phyloP scores from a whole-genome alignment of 768 basidiomycete species.

The Epithele typhae region DNA sequence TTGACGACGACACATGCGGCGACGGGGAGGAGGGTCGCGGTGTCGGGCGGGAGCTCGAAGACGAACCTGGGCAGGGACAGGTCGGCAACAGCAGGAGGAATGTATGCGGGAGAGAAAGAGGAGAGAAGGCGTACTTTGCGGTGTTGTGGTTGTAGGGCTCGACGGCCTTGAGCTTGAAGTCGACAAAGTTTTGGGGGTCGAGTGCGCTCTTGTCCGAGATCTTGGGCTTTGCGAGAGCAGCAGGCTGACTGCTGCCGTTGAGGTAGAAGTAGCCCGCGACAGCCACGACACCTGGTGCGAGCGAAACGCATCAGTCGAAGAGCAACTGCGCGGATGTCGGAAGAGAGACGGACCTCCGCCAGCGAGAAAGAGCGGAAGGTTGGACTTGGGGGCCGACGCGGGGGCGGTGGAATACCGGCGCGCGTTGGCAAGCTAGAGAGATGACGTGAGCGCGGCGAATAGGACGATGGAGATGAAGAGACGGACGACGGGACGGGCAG shows the following conservation, averaged over 20 bases:
- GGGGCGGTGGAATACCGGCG: conserved; percentile 47
- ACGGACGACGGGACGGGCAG: conserved; percentile 12
- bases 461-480: background rate
- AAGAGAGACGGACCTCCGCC: conserved; percentile 39
- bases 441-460: background rate
- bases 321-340: background rate
- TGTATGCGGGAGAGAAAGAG: background rate
- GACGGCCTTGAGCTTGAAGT: conserved; percentile 79
- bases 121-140: conserved; percentile 46
- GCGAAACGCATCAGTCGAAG: conserved; percentile 29
- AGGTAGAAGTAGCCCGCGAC: conserved; percentile 46
- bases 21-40: conserved; percentile 74
- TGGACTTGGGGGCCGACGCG: conserved; percentile 37
- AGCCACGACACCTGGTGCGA: conserved; percentile 28
- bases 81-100: background rate
- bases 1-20: conserved; percentile 77
- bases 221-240: conserved; percentile 21
- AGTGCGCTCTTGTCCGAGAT: conserved; percentile 59
- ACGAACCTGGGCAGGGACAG: conserved; percentile 47
- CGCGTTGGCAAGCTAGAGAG: conserved; percentile 21
- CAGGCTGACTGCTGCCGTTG: conserved; percentile 25
- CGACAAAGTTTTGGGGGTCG: conserved; percentile 68
- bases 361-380: conserved; percentile 43
- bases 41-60: conserved; percentile 75
- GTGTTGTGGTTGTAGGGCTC: conserved; percentile 95